Percentiles rank a stretch among this genome's conserved stretches.
Evolutionary conservation across 164 flowering plant species (phyloP).

Genomic region (Magnolia changhungtana): DNA sequence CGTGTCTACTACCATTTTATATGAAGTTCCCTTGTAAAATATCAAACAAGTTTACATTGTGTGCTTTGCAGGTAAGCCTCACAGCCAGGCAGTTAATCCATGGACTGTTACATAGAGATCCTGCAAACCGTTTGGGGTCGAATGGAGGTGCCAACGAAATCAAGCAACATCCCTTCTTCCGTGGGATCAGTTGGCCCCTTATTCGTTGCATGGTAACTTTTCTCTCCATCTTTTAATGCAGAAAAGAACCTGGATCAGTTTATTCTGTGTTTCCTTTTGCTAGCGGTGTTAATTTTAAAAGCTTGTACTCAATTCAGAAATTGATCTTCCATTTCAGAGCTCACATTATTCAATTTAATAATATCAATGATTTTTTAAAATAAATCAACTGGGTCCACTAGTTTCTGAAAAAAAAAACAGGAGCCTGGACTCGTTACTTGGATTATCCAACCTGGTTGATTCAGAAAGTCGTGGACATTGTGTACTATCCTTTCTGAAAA

Average conservation of each 20-base stretch:
- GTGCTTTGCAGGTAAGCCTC: conserved; percentile 62
- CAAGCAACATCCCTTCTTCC: conserved; percentile 88
- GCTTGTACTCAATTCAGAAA: background rate
- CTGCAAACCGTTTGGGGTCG: conserved; percentile 73
- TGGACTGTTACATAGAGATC: conserved; percentile 76
- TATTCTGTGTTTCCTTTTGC: background rate
- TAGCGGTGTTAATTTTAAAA: background rate
- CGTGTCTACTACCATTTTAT: no score
- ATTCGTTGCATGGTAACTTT: conserved; percentile 83
- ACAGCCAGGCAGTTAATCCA: conserved; percentile 81
- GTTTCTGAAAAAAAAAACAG: no score
- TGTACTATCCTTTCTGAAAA: no score
- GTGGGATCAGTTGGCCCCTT: conserved; percentile 88
- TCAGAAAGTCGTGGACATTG: no score
- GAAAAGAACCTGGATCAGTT: background rate
- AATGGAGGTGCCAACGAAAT: conserved; percentile 80
- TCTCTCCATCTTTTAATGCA: background rate
- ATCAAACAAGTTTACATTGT: background rate
- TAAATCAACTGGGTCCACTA: no score
- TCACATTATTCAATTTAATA: background rate
- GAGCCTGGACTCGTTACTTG: no score
- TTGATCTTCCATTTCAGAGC: background rate
- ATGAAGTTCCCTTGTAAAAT: no score
- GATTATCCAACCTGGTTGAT: no score
- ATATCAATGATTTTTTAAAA: background rate